Conservation (phyloP, 305 asterid species). For the Fraxinus sp. region DNA sequence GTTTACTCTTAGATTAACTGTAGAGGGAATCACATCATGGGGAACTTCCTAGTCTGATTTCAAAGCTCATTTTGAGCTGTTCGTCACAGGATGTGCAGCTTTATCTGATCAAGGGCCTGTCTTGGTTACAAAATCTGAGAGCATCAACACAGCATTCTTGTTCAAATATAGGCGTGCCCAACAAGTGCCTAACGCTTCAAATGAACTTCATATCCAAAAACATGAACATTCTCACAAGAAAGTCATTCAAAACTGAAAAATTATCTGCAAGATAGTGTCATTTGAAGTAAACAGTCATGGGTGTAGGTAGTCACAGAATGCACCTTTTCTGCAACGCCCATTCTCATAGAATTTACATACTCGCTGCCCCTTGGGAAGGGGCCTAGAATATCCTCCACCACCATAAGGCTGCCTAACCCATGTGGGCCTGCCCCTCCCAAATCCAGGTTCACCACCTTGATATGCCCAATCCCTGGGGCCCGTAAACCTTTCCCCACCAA, state of each 20-base stretch:
- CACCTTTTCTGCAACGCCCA: slow-evolving; percentile 88
- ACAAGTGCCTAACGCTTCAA: neutral
- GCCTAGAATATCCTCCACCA: slow-evolving; percentile 58
- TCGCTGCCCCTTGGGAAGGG: slow-evolving; percentile 67
- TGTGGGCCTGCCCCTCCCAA: slow-evolving; percentile 54
- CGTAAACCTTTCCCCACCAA: slow-evolving; percentile 56
- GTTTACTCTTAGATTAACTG: neutral
- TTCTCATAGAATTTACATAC: slow-evolving; percentile 82
- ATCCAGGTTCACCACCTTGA: slow-evolving; percentile 54
- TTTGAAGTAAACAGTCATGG: slow-evolving; percentile 37
- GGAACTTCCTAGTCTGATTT: neutral
- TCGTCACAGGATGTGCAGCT: neutral
- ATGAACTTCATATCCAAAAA: neutral
- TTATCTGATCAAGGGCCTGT: neutral
- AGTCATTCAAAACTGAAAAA: neutral
- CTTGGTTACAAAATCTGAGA: neutral
- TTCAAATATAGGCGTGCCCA: neutral
- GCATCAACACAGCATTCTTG: neutral
- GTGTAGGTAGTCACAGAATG: slow-evolving; percentile 77
- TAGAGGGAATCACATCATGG: neutral
- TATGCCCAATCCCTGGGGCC: slow-evolving; percentile 64
- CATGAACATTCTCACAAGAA: neutral
- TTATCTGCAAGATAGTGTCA: neutral
- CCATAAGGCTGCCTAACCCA: slow-evolving; percentile 68
- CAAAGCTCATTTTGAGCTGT: neutral